Evolutionary conservation across 176 grass and related monocot species (phyloP).

Genomic region (Eragrostis curvula): DNA sequence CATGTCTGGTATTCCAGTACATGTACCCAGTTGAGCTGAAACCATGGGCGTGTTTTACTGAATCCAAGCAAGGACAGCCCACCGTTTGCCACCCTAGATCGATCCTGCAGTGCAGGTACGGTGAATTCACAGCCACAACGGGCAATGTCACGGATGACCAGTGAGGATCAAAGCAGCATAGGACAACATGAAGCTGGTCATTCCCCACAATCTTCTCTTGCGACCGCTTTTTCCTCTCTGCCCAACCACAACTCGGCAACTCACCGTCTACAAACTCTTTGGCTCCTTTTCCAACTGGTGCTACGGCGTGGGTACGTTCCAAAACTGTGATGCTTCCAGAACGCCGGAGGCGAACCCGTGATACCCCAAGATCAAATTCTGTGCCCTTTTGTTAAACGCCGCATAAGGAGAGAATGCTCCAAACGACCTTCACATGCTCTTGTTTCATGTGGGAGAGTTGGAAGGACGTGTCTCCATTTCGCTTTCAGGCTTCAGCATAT

Average conservation of each 20-base stretch:
- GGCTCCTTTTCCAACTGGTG: not conserved
- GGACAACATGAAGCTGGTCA: no score
- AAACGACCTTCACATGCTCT: constrained; percentile 67
- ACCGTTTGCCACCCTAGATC: not conserved
- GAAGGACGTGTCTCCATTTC: not conserved
- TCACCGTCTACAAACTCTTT: not conserved
- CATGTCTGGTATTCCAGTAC: not conserved
- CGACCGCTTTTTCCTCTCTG: no score
- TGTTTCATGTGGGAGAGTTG: constrained; percentile 50
- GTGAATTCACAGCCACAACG: not conserved
- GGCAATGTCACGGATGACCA: constrained; percentile 19
- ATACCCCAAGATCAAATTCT: not conserved
- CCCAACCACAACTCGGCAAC: not conserved
- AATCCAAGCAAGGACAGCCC: not conserved
- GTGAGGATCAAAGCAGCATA: not conserved
- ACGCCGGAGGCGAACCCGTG: constrained; percentile 40
- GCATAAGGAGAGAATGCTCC: constrained; percentile 14
- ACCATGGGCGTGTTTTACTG: constrained; percentile 4
- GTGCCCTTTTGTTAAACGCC: constrained; percentile 13
- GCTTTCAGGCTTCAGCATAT: constrained; percentile 18
- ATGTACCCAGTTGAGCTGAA: not conserved
- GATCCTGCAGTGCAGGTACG: constrained; percentile 6
- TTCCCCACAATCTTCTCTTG: not conserved
- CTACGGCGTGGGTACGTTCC: constrained; percentile 21
- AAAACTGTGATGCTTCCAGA: constrained; percentile 49